Evolutionary conservation across 331 rosid species (phyloP).

Genomic region (Stylosanthes scabra): DNA sequence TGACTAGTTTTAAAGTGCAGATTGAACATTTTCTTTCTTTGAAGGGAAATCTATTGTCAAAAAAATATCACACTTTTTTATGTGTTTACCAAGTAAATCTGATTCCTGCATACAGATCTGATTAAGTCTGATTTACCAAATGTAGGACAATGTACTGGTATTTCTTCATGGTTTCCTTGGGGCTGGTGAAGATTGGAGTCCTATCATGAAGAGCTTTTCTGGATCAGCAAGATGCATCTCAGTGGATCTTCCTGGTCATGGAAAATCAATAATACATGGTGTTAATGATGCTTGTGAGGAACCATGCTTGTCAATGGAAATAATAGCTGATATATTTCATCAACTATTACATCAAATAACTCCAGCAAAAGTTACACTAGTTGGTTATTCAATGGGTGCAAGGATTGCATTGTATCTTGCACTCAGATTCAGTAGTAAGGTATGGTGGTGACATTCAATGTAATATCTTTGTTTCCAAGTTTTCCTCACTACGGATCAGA

Average conservation of each 20-base stretch:
- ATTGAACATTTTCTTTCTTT: background rate
- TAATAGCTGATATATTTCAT: constrained; percentile 56
- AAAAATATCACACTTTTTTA: constrained; percentile 11
- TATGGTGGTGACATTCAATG: constrained; percentile 40
- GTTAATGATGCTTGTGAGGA: constrained; percentile 38
- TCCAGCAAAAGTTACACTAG: constrained; percentile 68
- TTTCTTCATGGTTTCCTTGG: constrained; percentile 99
- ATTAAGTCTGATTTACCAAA: constrained; percentile 41
- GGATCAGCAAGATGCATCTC: constrained; percentile 88
- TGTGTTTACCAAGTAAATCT: constrained; percentile 9
- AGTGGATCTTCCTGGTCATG: constrained; percentile 94
- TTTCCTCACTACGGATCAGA: constrained; percentile 20
- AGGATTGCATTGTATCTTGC: constrained; percentile 90
- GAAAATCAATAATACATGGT: constrained; percentile 61
- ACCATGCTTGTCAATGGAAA: constrained; percentile 65
- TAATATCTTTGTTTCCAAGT: constrained; percentile 24
- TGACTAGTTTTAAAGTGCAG: constrained; percentile 30
- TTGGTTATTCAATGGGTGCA: constrained; percentile 97
- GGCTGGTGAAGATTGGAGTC: constrained; percentile 87
- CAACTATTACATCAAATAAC: constrained; percentile 59
- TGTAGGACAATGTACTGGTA: constrained; percentile 75
- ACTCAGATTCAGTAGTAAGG: constrained; percentile 70
- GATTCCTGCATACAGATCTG: constrained; percentile 35
- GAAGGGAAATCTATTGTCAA: constrained; percentile 14
- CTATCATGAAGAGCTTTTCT: constrained; percentile 81